Evolutionary conservation across 2,329 filamentous ascomycete species (phyloP).

Genomic region (Pseudocercospora fijiensis): DNA sequence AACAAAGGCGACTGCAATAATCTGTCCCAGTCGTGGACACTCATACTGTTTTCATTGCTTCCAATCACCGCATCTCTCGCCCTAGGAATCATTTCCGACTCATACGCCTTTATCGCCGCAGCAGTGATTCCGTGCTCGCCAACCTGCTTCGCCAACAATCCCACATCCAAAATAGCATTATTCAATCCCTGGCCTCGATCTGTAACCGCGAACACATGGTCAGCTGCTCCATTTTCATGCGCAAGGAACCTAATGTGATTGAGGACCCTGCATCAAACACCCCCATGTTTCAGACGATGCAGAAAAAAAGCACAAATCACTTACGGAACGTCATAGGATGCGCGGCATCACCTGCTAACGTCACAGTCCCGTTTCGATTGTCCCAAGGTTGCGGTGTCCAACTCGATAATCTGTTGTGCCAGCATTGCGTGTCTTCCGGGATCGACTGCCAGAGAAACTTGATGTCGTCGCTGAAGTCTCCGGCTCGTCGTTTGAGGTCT

Average conservation of each 20-base stretch:
- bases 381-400: slow-evolving; percentile 32
- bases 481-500: slow-evolving; percentile 19
- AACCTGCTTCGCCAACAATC: slow-evolving; percentile 21
- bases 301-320: slow-evolving; percentile 1
- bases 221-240: neutral
- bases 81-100: slow-evolving; percentile 22
- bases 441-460: slow-evolving; percentile 19
- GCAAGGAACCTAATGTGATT: neutral
- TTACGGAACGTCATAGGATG: slow-evolving; percentile 45
- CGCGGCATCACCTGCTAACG: slow-evolving; percentile 41
- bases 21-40: slow-evolving; percentile 21
- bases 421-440: slow-evolving; percentile 23
- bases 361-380: slow-evolving; percentile 32
- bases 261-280: neutral
- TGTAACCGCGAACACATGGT: slow-evolving; percentile 29
- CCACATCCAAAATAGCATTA: slow-evolving; percentile 44
- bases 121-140: slow-evolving; percentile 13
- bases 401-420: slow-evolving; percentile 25
- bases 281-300: neutral
- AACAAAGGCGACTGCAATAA: slow-evolving; percentile 23
- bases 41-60: slow-evolving; percentile 20
- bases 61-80: slow-evolving; percentile 19
- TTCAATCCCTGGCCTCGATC: slow-evolving; percentile 50
- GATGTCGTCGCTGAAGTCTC: slow-evolving; percentile 19
- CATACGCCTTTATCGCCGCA: slow-evolving; percentile 18